Evolutionary conservation across 805 yeast genomes (phyloP).

Genomic region (Middelhovenomyces tepae): DNA sequence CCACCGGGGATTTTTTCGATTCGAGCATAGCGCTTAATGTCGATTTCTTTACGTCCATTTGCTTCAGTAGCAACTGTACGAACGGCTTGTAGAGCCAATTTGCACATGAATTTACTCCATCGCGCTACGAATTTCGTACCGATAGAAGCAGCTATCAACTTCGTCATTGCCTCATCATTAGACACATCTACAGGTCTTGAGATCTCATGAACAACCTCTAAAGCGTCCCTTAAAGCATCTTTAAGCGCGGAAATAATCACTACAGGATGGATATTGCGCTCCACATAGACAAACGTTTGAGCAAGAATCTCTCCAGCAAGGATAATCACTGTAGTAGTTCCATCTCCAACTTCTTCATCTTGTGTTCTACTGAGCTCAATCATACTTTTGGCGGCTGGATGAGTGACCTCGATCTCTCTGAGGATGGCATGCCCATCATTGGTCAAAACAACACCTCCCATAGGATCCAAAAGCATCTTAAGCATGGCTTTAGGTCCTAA

Average conservation of each 20-base stretch:
- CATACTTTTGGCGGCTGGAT: conserved; percentile 99
- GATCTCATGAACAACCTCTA: conserved; percentile 75
- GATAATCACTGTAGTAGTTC: conserved; percentile 94
- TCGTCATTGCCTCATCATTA: conserved; percentile 80
- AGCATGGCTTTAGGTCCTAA: conserved; percentile 99
- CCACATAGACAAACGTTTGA: conserved; percentile 84
- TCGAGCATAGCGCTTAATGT: conserved; percentile 84
- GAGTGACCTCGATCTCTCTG: conserved; percentile 89
- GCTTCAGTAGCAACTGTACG: conserved; percentile 62
- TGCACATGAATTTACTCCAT: conserved; percentile 90
- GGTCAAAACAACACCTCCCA: conserved; percentile 87
- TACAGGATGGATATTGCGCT: conserved; percentile 94
- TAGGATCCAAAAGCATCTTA: conserved; percentile 94
- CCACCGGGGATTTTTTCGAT: conserved; percentile 98
- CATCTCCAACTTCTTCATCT: conserved; percentile 98
- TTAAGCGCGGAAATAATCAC: conserved; percentile 90
- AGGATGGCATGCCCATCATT: conserved; percentile 98
- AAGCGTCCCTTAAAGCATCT: conserved; percentile 82
- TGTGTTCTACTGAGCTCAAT: conserved; percentile 93
- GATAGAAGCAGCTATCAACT: conserved; percentile 80
- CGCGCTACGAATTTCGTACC: conserved; percentile 91
- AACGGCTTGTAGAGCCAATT: conserved; percentile 79
- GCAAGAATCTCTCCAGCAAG: conserved; percentile 96
- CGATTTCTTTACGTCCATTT: conserved; percentile 63
- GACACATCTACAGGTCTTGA: conserved; percentile 75